Evolutionary conservation across 2,329 filamentous ascomycete genomes (phyloP).

Genomic region (Colletotrichum sp.): DNA sequence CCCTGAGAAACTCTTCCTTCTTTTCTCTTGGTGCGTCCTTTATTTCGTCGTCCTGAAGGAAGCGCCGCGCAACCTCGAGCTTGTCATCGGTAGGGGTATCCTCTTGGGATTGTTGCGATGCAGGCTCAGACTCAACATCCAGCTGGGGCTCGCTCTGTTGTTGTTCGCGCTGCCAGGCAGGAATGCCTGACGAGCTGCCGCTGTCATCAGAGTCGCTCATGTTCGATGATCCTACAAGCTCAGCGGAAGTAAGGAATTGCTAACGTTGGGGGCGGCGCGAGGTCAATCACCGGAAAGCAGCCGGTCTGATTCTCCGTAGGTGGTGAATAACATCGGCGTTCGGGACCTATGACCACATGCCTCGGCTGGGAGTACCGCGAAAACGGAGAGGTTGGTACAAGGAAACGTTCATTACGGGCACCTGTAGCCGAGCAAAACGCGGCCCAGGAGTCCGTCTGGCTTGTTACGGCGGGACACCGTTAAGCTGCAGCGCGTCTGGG

Average conservation of each 20-base stretch:
- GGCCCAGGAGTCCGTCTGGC: not conserved
- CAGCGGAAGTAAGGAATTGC: not conserved
- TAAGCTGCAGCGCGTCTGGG: not conserved
- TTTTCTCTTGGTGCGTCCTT: slow-evolving; percentile 71
- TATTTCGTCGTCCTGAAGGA: slow-evolving; percentile 78
- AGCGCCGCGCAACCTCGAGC: slow-evolving; percentile 72
- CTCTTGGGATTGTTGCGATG: slow-evolving; percentile 2
- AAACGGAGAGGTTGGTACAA: not conserved
- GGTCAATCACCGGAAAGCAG: not conserved
- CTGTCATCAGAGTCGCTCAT: slow-evolving; percentile 40
- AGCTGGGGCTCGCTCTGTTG: not conserved
- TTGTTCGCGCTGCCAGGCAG: slow-evolving; percentile 34
- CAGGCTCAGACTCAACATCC: not conserved
- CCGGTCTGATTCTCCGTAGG: not conserved
- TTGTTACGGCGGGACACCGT: not conserved
- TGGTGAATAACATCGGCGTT: not conserved
- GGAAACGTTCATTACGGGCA: not conserved
- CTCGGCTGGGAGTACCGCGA: slow-evolving; percentile 13
- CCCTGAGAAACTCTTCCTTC: slow-evolving; percentile 78
- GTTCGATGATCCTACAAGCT: not conserved
- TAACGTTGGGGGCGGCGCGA: not conserved
- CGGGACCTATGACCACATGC: slow-evolving; percentile 22
- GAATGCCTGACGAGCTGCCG: slow-evolving; percentile 27
- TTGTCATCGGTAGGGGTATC: slow-evolving; percentile 28
- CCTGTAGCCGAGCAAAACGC: not conserved